phyloP scores from a whole-genome alignment of 106 monocot genomes.

The Cymbidium sinense region DNA sequence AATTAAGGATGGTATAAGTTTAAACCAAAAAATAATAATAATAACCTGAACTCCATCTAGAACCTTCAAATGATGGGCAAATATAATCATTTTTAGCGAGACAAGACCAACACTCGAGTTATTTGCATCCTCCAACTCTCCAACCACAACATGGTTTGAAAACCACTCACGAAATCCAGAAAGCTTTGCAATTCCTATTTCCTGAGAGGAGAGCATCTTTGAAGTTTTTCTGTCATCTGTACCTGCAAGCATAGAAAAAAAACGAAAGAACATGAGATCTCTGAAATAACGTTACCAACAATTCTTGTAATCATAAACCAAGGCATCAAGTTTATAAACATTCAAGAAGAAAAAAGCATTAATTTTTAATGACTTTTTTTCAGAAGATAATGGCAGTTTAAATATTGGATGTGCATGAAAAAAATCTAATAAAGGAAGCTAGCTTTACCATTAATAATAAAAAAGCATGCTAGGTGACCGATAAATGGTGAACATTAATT shows the following conservation, averaged over 20 bases:
- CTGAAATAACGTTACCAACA: not conserved
- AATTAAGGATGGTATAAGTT: not conserved
- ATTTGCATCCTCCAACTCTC: constrained; percentile 22
- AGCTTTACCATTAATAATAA: not conserved
- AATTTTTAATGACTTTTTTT: not conserved
- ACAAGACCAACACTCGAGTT: constrained; percentile 19
- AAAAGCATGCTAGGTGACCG: not conserved
- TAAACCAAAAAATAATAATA: constrained; percentile 1
- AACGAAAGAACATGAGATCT: constrained; percentile 1
- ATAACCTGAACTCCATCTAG: constrained; percentile 93
- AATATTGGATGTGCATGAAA: not conserved
- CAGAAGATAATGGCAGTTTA: not conserved
- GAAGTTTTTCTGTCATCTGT: constrained; percentile 17
- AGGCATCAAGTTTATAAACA: not conserved
- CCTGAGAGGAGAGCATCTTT: constrained; percentile 57
- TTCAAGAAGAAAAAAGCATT: not conserved
- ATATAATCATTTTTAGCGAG: constrained; percentile 82
- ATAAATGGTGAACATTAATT: not conserved
- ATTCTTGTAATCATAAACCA: not conserved
- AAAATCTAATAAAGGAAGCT: not conserved
- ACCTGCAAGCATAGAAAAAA: constrained; percentile 24
- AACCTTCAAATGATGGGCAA: constrained; percentile 96
- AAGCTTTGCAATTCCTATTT: constrained; percentile 89
- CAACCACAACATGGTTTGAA: constrained; percentile 44
- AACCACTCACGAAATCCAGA: constrained; percentile 92